Evolutionary conservation across 208 protist genomes (phyloP).

Genomic region (Naegleria lovaniensis): DNA sequence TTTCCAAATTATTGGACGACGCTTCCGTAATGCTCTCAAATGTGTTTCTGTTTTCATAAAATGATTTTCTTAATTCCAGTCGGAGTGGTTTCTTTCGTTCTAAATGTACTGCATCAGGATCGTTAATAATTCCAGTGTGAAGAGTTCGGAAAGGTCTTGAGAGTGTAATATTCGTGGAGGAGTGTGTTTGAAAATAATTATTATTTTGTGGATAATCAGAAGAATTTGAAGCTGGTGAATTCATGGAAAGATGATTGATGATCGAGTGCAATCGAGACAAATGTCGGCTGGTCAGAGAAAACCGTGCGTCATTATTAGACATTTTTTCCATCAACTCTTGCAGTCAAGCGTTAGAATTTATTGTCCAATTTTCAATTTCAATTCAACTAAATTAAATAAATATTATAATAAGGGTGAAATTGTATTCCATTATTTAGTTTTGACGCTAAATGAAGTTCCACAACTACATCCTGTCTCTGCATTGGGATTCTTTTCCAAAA

Average conservation of each 20-base stretch:
- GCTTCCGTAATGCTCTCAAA: background rate
- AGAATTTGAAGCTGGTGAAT: too few species aligned
- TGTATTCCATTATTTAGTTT: background rate
- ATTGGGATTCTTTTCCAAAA: background rate
- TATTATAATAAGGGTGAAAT: too few species aligned
- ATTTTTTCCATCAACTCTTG: too few species aligned
- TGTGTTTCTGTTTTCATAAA: background rate
- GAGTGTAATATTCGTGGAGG: background rate
- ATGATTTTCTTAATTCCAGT: background rate
- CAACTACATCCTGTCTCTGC: background rate
- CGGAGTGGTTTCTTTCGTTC: background rate
- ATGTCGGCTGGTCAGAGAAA: too few species aligned
- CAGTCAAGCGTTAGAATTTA: too few species aligned
- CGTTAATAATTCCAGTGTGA: constrained; percentile 21
- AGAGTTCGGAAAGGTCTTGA: background rate
- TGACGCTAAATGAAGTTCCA: background rate
- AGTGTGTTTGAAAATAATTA: too few species aligned
- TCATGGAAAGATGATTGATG: too few species aligned
- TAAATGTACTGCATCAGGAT: constrained; percentile 10
- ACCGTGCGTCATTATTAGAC: too few species aligned
- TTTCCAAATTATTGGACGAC: background rate
- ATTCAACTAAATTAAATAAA: too few species aligned
- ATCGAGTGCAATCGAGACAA: too few species aligned
- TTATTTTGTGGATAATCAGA: too few species aligned
- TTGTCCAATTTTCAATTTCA: too few species aligned